Evolutionary conservation across 2,329 filamentous ascomycete species (phyloP), one percentile per base, ranked within the genome.

Genomic region (Metarhizium guizhouense): DNA sequence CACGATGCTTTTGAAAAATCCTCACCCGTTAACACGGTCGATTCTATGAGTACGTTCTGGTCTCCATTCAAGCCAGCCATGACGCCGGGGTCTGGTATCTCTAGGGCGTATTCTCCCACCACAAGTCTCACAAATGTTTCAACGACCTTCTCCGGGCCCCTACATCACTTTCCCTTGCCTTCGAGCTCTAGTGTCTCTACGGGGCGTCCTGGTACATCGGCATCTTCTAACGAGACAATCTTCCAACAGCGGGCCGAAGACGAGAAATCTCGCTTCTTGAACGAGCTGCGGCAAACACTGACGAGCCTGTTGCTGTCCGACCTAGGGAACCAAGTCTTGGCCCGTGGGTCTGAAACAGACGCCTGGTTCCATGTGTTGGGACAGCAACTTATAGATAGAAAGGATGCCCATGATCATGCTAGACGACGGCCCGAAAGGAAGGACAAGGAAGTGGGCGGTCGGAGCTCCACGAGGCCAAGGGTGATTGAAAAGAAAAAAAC

Each of bases 271-370:
- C 80, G 78, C n/a, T 96, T 96, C 69, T 74, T 96, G 54, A 77
- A 82, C 7, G 86, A 90, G 34, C 75, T 96, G 34, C 86, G 86
- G 62, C 88, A 92, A 66, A 88, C 85, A 0, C 74, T 97, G 43
- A 93, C 87, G 2, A 92, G 90, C 60, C 76, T 99, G 18, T 74
- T 97, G 2, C 74, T 97, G 30, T 97, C 93, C 52, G 94, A 99
- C 67, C 77, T 97, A 4, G 91, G 92, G 6, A 91, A 86, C 45
- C 82, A 90, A 34, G 86, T 96, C 1, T 94, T 95, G 69, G 84
- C 85, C n/a, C 83, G 82, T 52, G 94, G 94, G 3, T 95, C 91
- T 47, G 94, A 99, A 73, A 97, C 93, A 0, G 94, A 97, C 68
- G 78, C 78, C 3, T 96, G 93, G 87, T 94, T 96, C 62, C 78